Evolutionary conservation across 257 asterid genomes (phyloP), one percentile per base, ranked within the genome.

Genomic region (Primulina tabacum): DNA sequence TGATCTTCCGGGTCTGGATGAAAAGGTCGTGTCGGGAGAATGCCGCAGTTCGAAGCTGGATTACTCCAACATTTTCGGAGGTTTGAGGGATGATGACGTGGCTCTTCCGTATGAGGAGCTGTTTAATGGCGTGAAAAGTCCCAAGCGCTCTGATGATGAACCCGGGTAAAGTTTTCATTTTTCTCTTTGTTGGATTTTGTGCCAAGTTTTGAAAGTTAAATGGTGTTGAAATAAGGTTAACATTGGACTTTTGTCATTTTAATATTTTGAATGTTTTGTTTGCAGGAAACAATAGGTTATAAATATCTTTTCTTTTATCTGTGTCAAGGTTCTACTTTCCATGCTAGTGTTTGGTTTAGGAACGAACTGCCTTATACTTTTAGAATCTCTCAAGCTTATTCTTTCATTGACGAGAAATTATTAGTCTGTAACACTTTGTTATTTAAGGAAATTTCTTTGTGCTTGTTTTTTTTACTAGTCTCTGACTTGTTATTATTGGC

Each of bases 61-160:
- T 73, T 92, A 92, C 83, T 69, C 90, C 64, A 83, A 73, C 73
- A 86, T 89, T 69, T 92, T 92, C 52, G 94, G 97, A 56, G 88
- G 90, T 30, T 74, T 86, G 53, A 55, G 61, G 69, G 81, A 80
- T 64, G 93, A 79, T 35, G 92, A 78, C 62, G 84, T 82, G 14
- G 84, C 81, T 38, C 56, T 75, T 66, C 86, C 95, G 20, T 82
- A 73, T 61, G 87, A 89, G 70, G 88, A 89, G 64, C 24, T 92
- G 83, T 62, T 85, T 72, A 77, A 34, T 56, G 78, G 62, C 26
- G 79, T 80, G 4, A 78, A 81, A 71, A 75, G 68, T 53, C 72
- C 71, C 9, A 83, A 68, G 38, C 67, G 52, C 18, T 38, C 75
- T 8, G 68, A 71, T n/a, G 47, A 20, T 43, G 64, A 76, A 75